Evolutionary conservation across 2,329 filamentous ascomycete species (phyloP).

Genomic region (Blastomyces emzantsi): DNA sequence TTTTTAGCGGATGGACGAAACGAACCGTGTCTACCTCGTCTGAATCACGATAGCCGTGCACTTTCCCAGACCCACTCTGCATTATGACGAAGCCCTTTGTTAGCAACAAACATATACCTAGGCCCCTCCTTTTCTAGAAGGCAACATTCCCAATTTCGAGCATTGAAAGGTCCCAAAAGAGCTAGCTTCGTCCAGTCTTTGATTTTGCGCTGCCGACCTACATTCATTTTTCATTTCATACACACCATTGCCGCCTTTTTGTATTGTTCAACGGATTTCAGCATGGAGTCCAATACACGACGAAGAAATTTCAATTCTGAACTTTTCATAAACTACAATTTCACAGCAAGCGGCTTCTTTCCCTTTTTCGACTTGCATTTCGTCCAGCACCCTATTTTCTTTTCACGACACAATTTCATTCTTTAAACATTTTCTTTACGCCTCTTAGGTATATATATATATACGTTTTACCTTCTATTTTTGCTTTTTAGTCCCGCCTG

Average conservation of each 20-base stretch:
- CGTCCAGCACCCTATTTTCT: neutral
- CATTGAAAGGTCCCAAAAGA: neutral
- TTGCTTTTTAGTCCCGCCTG: neutral
- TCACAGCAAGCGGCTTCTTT: slow-evolving; percentile 5
- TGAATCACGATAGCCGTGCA: neutral
- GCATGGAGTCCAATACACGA: neutral
- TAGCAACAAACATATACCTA: neutral
- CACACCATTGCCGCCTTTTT: neutral
- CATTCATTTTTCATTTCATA: neutral
- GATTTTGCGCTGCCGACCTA: neutral
- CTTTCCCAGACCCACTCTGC: neutral
- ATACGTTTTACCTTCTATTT: neutral
- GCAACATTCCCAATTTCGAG: neutral
- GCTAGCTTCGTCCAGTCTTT: neutral
- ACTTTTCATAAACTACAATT: neutral
- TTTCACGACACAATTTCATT: neutral
- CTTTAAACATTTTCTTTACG: neutral
- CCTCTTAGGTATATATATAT: neutral
- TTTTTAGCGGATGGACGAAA: slow-evolving; percentile 34
- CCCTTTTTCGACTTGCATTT: neutral
- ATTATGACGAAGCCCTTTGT: neutral
- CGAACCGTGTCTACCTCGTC: slow-evolving; percentile 19
- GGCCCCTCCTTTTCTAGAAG: neutral
- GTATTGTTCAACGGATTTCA: neutral
- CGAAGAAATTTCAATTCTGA: neutral